Percentiles rank a stretch among this genome's conserved stretches.
Conservation (phyloP, 2,329 filamentous ascomycete species). For the Cercospora janseana region DNA sequence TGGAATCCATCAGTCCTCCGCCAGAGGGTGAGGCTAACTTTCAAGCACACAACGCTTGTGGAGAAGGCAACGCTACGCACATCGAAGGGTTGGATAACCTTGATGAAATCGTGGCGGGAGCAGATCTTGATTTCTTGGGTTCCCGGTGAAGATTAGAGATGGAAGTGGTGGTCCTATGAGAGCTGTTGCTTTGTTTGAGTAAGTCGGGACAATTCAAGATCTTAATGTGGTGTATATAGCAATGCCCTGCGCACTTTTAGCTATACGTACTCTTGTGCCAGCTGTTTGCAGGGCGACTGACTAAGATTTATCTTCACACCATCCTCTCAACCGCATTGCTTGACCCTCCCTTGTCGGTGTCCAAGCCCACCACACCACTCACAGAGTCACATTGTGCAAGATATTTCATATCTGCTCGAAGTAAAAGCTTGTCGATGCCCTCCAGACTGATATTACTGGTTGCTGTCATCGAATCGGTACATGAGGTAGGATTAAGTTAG, state of each 20-base stretch:
- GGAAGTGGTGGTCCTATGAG: conserved; percentile 34
- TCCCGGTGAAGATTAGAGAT: conserved; percentile 31
- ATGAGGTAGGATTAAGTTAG: too few species aligned
- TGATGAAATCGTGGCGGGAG: conserved; percentile 30
- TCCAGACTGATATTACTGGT: conserved; percentile 39
- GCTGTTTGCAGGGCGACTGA: too few species aligned
- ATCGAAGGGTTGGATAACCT: conserved; percentile 33
- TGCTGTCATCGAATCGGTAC: conserved; percentile 16
- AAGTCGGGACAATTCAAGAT: too few species aligned
- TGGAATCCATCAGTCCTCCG: conserved; percentile 31
- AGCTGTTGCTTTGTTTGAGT: conserved; percentile 30
- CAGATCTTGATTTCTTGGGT: conserved; percentile 30
- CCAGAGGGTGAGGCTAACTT: conserved; percentile 33
- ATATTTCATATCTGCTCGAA: conserved; percentile 18
- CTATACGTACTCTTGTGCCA: too few species aligned
- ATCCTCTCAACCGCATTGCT: conserved; percentile 15
- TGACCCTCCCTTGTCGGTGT: conserved; percentile 11
- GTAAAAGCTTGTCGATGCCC: conserved; percentile 33
- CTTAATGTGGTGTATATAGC: too few species aligned
- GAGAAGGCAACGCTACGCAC: conserved; percentile 31
- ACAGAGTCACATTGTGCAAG: conserved; percentile 8
- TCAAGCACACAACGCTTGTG: conserved; percentile 32
- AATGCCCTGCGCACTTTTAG: too few species aligned
- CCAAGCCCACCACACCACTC: conserved; percentile 4
- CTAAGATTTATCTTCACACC: too few species aligned